Percentiles rank a stretch among this genome's conserved stretches.
Conservation (phyloP, 345 rosid genomes). For the Melastoma malabathricum region DNA sequence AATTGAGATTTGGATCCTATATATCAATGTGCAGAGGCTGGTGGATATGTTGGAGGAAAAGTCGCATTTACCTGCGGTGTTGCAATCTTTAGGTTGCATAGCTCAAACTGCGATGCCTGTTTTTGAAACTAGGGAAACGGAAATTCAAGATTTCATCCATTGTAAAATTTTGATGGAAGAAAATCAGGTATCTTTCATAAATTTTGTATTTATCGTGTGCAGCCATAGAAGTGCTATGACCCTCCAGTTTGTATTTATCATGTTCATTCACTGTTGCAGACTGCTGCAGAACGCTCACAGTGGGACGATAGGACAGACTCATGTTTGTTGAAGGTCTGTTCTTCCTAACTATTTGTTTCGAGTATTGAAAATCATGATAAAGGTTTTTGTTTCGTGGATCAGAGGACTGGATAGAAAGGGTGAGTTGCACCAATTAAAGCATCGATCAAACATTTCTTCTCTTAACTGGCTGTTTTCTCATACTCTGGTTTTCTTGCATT, state of each 20-base stretch:
- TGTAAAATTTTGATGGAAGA: conserved; percentile 47
- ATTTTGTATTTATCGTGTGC: too few relatives aligned
- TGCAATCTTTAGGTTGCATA: conserved; percentile 93
- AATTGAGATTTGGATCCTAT: too few relatives aligned
- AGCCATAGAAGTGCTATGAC: too few relatives aligned
- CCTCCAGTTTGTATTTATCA: conserved; percentile 7
- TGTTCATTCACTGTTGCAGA: conserved; percentile 35
- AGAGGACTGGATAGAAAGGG: too few relatives aligned
- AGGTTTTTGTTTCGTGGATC: too few relatives aligned
- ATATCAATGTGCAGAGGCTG: conserved; percentile 45
- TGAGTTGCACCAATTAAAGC: too few relatives aligned
- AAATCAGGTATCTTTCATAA: too few relatives aligned
- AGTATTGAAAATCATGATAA: background rate
- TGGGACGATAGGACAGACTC: conserved; percentile 76
- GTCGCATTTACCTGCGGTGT: conserved; percentile 79
- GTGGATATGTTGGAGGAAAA: conserved; percentile 90
- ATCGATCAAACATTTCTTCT: too few relatives aligned
- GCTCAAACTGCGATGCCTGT: conserved; percentile 95
- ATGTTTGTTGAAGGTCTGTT: conserved; percentile 79
- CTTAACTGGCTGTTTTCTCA: too few relatives aligned
- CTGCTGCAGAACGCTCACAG: conserved; percentile 31
- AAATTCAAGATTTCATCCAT: conserved; percentile 62
- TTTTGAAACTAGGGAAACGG: conserved; percentile 89
- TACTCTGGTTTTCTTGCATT: too few relatives aligned
- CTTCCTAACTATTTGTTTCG: background rate